These are phyloP conservation scores for Graphilbum fragrans DNA, from an alignment of 2,329 filamentous ascomycete genomes.

Conservation along the genomic window DNA sequence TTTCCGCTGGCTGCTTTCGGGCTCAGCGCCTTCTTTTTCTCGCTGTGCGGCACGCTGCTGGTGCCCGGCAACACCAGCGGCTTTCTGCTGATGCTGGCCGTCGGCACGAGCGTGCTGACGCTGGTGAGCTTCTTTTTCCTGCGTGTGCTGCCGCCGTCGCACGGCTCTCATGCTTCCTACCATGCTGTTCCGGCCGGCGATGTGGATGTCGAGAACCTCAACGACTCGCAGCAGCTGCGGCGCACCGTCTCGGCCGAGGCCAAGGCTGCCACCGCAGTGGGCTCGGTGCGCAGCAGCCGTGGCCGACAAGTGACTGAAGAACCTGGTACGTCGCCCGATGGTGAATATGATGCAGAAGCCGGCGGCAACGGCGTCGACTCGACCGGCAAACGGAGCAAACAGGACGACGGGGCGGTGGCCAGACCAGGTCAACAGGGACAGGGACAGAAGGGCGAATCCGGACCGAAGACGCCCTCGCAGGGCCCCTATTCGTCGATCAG, in stretches of 20 bases:
- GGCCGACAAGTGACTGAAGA: constrained; percentile 31
- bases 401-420: neutral
- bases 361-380: neutral
- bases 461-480: neutral
- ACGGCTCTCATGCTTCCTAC: constrained; percentile 30
- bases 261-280: constrained; percentile 15
- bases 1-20: constrained; percentile 90
- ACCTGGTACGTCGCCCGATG: constrained; percentile 49
- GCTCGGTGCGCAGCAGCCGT: constrained; percentile 22
- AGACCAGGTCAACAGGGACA: neutral
- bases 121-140: constrained; percentile 77
- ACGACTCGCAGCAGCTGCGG: constrained; percentile 25
- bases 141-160: constrained; percentile 52
- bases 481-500: neutral
- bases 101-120: constrained; percentile 66
- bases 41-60: constrained; percentile 59
- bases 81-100: constrained; percentile 69
- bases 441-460: neutral
- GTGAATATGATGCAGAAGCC: constrained; percentile 7
- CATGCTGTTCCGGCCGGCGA: constrained; percentile 34
- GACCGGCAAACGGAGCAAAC: no score
- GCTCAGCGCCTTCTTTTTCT: constrained; percentile 93
- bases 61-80: constrained; percentile 75
- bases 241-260: constrained; percentile 29
- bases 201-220: constrained; percentile 15